phyloP scores from a whole-genome alignment of 2,329 filamentous ascomycete genomes.

The Shiraia sp. region DNA sequence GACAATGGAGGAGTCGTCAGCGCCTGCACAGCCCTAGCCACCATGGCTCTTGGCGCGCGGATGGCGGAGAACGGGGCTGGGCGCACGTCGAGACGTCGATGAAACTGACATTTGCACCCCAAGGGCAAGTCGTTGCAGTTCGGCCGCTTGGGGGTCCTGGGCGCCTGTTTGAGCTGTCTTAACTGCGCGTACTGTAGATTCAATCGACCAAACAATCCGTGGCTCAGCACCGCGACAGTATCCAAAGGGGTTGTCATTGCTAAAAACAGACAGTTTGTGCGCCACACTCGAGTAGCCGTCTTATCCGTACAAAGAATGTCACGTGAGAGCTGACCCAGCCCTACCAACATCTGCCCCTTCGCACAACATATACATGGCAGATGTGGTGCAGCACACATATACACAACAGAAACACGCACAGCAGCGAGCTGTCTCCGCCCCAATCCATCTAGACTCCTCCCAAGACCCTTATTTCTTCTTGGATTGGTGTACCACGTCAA shows the following conservation, averaged over 20 bases:
- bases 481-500: conserved; percentile 72
- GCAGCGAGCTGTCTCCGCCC: conserved; percentile 7
- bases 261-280: no score
- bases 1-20: conserved; percentile 24
- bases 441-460: not conserved
- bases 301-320: not conserved
- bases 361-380: no score
- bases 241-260: no score
- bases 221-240: conserved; percentile 1
- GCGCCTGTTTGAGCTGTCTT: not conserved
- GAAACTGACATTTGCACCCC: conserved; percentile 11
- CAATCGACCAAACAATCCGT: no score
- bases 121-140: not conserved
- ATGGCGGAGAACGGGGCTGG: conserved; percentile 16
- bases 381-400: no score
- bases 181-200: no score
- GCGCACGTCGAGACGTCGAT: conserved; percentile 23
- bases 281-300: not conserved
- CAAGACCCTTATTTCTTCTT: conserved; percentile 51
- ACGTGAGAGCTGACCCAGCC: not conserved
- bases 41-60: conserved; percentile 18
- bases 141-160: no score
- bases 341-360: conserved; percentile 1
- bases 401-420: not conserved
- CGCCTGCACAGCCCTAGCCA: conserved; percentile 22